These are phyloP conservation scores for Picochlorum sp. DNA, from an alignment of 139 green algal species.

Conservation along the genomic window DNA sequence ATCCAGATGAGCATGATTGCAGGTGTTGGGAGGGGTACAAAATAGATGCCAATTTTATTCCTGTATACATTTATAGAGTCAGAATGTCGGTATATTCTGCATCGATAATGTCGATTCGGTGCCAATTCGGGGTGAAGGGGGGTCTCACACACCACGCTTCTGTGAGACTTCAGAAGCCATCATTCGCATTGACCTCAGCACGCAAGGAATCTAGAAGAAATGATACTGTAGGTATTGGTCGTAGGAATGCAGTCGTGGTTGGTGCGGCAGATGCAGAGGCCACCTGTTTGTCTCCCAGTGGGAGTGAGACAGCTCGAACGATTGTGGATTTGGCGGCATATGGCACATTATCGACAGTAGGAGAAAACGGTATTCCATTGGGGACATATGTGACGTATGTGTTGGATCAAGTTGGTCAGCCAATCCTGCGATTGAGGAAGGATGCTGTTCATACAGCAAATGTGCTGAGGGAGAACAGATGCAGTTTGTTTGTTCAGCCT, in stretches of 20 bases:
- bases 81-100: too few species aligned
- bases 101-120: neutral
- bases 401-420: conserved; percentile 57
- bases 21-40: too few species aligned
- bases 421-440: conserved; percentile 55
- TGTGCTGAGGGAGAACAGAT: conserved; percentile 42
- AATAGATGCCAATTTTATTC: too few species aligned
- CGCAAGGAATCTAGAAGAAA: neutral
- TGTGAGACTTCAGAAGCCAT: neutral
- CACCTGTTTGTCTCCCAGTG: conserved; percentile 28
- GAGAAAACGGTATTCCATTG: conserved; percentile 48
- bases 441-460: conserved; percentile 66
- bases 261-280: neutral
- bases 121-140: too few species aligned
- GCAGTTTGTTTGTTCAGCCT: conserved; percentile 77
- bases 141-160: neutral
- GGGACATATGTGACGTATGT: conserved; percentile 72
- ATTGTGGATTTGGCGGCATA: conserved; percentile 57
- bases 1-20: too few species aligned
- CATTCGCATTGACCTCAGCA: too few species aligned
- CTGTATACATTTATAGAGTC: too few species aligned
- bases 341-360: conserved; percentile 65
- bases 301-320: conserved; percentile 58
- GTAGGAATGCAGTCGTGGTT: neutral
- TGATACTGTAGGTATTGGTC: neutral